phyloP scores from a whole-genome alignment of 1,284 basidiomycete genomes.

The Agroathelia rolfsii region DNA sequence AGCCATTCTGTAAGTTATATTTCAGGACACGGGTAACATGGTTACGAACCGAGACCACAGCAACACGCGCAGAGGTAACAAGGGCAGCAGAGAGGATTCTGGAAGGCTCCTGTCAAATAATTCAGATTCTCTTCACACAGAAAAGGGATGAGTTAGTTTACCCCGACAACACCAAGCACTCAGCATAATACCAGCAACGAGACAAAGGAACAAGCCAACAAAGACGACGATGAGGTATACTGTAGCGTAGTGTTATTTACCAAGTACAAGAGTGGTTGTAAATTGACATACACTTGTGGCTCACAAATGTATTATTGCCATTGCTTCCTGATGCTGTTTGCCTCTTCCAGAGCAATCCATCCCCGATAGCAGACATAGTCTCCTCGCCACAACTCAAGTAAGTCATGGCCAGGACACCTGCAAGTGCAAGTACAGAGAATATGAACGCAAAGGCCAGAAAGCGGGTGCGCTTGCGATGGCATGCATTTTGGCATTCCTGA shows the following conservation, averaged over 20 bases:
- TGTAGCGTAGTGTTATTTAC: constrained; percentile 8
- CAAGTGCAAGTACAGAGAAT: constrained; percentile 20
- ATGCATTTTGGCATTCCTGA: constrained; percentile 23
- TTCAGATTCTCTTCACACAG: constrained; percentile 4
- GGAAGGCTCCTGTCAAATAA: constrained; percentile 32
- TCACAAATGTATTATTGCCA: constrained; percentile 24
- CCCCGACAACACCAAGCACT: constrained; percentile 52
- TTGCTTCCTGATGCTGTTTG: constrained; percentile 18
- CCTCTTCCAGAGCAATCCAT: constrained; percentile 20
- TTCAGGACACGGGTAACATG: no score
- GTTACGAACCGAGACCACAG: constrained; percentile 54
- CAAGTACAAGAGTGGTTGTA: not conserved
- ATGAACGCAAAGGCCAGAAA: constrained; percentile 24
- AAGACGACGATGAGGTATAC: constrained; percentile 49
- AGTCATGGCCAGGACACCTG: constrained; percentile 21
- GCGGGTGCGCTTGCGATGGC: constrained; percentile 27
- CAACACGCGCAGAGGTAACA: constrained; percentile 60
- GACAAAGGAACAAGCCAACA: constrained; percentile 41
- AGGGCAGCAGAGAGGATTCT: constrained; percentile 52
- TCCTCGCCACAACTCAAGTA: constrained; percentile 18
- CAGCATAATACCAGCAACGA: constrained; percentile 41
- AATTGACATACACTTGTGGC: constrained; percentile 27
- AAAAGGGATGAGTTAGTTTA: constrained; percentile 9
- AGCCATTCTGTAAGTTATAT: no score
- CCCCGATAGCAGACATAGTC: constrained; percentile 13